Base-by-base conservation (phyloP, 2,329 filamentous ascomycete genomes). In the Fusarium hostae region DNA sequence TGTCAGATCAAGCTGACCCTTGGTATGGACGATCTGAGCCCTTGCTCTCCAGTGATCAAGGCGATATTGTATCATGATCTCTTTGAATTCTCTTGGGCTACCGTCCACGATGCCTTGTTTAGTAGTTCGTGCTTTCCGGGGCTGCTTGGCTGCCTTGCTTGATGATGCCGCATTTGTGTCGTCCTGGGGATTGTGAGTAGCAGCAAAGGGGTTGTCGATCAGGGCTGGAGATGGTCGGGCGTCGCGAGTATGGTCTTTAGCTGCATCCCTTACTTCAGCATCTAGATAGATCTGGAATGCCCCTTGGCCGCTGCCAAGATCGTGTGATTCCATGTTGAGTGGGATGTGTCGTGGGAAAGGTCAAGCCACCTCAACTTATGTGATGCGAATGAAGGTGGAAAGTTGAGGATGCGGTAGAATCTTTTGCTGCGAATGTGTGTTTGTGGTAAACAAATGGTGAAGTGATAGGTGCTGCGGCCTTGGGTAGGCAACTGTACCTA, bases 41-140 rank as follows among this genome's bases (percentile, higher is more conserved):
- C 74, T 70, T 52, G 65, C 57, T 30, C 55, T 65, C 68, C 70
- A 76, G 24, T 66, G 56, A 37, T 77, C 73, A 9, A 76, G 51
- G 10, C 60, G 67, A 51, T 56, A 55, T 18, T 40, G 44, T 12
- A 77, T 55, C 62, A 76, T 61, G 12, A 71, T 32, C 48, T 77
- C 75, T 26, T 61, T 71, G 43, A 72, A 66, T 5, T 74, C 66
- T 18, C 64, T 67, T 4, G 48, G 28, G 12, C 56, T 59, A 9
- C 40, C 22, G n/a, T 20, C 12, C 20, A n/a, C 8, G 3, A 37
- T 34, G 6, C 30, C 41, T 37, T 43, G 13, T 22, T 34, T 63
- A 28, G 39, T 28, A 6, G 18, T 26, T 13, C 43, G n/a, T 16
- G 59, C 6, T 60, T 54, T 58, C 9, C 48, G 62, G 7, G 32